phyloP scores from a whole-genome alignment of 2,329 filamentous ascomycete genomes.

The Cryphonectria nitschkei region DNA sequence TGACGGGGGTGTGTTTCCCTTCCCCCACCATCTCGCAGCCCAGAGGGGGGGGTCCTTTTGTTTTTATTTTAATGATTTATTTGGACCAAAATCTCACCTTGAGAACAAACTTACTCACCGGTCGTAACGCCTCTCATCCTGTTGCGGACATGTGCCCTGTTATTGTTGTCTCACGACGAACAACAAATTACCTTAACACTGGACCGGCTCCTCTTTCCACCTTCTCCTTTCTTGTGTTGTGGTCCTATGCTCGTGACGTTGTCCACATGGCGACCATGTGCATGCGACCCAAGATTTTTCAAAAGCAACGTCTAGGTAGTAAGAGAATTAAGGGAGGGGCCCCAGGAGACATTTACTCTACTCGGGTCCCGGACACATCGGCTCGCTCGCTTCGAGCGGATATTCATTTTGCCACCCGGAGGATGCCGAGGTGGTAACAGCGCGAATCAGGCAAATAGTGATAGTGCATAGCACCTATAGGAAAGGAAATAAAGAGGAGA shows the following conservation, averaged over 20 bases:
- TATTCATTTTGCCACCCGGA: background rate
- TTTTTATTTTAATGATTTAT: background rate
- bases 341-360: background rate
- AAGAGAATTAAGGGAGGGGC: background rate
- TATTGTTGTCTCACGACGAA: background rate
- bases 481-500: background rate
- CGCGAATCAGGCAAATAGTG: background rate
- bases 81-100: background rate
- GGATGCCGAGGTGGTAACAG: background rate
- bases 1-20: background rate
- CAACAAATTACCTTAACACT: background rate
- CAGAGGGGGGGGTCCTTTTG: background rate
- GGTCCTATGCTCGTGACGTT: background rate
- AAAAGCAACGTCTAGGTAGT: background rate
- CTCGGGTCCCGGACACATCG: background rate
- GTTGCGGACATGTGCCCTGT: background rate
- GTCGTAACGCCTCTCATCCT: background rate
- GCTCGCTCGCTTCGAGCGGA: slow-evolving; percentile 3
- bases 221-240: background rate
- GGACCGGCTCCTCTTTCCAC: too few species aligned
- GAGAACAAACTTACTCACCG: background rate
- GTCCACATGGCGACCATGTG: slow-evolving; percentile 3
- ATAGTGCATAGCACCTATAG: background rate
- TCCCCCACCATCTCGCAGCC: background rate
- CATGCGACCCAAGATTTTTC: background rate